Evolutionary conservation across 225 moss, liverwort and hornwort genomes (phyloP).

Genomic region (Pseudoscleropodium purum): DNA sequence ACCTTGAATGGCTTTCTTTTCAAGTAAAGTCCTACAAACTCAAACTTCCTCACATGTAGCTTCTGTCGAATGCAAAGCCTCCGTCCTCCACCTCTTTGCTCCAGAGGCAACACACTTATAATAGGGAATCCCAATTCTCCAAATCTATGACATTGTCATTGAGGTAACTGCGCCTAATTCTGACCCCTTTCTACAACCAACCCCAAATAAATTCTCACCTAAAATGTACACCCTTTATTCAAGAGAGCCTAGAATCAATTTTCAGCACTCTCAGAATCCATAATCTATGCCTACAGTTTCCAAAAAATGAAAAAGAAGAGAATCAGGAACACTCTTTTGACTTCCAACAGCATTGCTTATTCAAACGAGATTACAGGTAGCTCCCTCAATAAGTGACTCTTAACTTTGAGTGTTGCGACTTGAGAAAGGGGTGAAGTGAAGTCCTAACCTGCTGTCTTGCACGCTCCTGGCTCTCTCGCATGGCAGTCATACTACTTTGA

Average conservation of each 20-base stretch:
- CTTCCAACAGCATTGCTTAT: neutral
- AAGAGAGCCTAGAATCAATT: neutral
- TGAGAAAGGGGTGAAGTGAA: neutral
- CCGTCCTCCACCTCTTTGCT: neutral
- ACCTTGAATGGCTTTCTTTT: no score
- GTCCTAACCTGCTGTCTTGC: conserved; percentile 5
- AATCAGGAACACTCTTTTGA: neutral
- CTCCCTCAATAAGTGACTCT: neutral
- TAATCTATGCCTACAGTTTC: neutral
- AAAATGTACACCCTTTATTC: neutral
- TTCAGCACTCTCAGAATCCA: no score
- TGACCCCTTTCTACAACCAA: neutral
- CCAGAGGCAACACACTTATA: neutral
- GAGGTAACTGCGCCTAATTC: neutral
- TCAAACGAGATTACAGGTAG: neutral
- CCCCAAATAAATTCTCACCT: neutral
- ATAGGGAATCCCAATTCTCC: neutral
- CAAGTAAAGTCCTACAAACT: no score
- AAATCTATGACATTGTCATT: neutral
- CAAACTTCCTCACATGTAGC: neutral
- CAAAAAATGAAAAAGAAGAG: neutral
- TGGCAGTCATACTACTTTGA: conserved; percentile 6
- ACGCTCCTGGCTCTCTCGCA: conserved; percentile 16
- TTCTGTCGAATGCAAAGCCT: neutral
- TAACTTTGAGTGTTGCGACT: neutral